These are phyloP conservation scores for Carex scoparia DNA, from an alignment of 176 grass and related monocot genomes.

Conservation along the genomic window DNA sequence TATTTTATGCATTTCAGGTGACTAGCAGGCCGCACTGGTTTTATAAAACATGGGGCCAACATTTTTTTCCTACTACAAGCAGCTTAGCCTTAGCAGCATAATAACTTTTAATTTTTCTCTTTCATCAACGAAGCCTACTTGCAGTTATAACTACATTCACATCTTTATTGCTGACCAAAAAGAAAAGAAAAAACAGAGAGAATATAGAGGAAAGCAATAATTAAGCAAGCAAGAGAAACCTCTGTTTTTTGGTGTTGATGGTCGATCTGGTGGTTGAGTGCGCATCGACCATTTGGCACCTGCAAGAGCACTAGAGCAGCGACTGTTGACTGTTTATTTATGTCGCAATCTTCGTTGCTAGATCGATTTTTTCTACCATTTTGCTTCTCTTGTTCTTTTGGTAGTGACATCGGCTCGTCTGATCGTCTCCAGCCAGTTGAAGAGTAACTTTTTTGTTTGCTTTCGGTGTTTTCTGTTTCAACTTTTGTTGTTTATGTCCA, in stretches of 20 bases:
- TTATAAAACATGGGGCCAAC: background rate
- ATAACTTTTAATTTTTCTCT: background rate
- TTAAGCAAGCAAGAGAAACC: background rate
- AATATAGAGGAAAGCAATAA: background rate
- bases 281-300: background rate
- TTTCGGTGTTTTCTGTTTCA: background rate
- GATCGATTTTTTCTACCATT: background rate
- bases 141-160: too few species aligned
- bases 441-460: background rate
- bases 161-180: background rate
- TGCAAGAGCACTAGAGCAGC: background rate
- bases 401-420: background rate
- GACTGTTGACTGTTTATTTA: background rate
- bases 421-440: background rate
- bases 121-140: background rate
- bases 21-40: background rate
- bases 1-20: background rate
- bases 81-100: background rate
- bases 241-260: background rate
- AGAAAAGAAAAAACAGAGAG: background rate
- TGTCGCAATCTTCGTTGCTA: background rate
- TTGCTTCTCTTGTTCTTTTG: slow-evolving; percentile 6
- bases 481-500: background rate
- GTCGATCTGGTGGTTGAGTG: background rate
- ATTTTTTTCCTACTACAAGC: background rate